Evolutionary conservation across 192 early-diverging fungal genomes (phyloP).

Genomic region (Polychytrium aggregatum): DNA sequence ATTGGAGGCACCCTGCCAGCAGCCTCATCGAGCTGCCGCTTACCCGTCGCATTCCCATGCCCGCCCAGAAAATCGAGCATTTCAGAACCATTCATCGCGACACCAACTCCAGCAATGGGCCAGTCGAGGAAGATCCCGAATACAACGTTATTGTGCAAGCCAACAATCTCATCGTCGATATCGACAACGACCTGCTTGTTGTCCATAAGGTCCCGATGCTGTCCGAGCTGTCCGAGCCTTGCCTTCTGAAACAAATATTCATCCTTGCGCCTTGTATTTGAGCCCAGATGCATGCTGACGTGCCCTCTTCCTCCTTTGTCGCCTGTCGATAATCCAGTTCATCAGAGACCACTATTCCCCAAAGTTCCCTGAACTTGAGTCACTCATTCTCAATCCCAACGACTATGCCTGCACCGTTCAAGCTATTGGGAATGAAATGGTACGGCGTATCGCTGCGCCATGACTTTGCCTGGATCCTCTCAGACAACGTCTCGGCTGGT

Average conservation of each 20-base stretch:
- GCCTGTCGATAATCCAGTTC: constrained; percentile 36
- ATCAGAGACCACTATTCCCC: constrained; percentile 81
- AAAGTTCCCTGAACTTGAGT: constrained; percentile 86
- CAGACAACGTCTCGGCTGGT: not conserved
- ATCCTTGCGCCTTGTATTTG: not conserved
- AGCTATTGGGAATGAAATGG: constrained; percentile 57
- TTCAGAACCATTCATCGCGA: constrained; percentile 24
- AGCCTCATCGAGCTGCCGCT: not conserved
- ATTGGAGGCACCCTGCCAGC: not conserved
- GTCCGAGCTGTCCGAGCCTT: too few species aligned
- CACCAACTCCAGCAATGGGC: constrained; percentile 37
- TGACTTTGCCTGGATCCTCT: constrained; percentile 1
- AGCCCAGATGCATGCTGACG: not conserved
- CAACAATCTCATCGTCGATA: constrained; percentile 71
- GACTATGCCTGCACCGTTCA: constrained; percentile 83
- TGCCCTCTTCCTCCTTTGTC: constrained; percentile 1
- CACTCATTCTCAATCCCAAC: constrained; percentile 72
- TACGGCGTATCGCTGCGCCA: not conserved
- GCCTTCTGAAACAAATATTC: not conserved
- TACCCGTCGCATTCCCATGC: not conserved
- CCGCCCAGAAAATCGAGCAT: constrained; percentile 34
- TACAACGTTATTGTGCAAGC: constrained; percentile 76
- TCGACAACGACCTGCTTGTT: constrained; percentile 79
- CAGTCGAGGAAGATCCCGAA: constrained; percentile 77
- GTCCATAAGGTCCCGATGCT: constrained; percentile 67